Conservation (phyloP, 257 asterid species). For the Catharanthus roseus region DNA sequence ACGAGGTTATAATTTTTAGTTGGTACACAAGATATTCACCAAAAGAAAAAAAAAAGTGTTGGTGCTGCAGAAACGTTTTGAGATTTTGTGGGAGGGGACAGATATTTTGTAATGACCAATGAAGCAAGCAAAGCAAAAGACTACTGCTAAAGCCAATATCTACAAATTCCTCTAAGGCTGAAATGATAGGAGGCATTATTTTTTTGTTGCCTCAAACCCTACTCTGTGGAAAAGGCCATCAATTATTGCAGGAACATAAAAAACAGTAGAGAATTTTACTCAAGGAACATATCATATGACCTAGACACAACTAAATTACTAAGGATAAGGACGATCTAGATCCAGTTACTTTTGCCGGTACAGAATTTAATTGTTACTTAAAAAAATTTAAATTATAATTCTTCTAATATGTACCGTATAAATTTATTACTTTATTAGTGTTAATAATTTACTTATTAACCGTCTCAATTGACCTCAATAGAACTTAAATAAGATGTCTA, state of each 20-base stretch:
- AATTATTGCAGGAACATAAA: neutral
- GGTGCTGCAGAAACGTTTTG: neutral
- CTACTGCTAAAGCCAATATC: neutral
- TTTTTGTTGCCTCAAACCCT: neutral
- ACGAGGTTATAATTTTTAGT: neutral
- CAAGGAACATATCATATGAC: constrained; percentile 1
- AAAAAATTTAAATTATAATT: too few relatives aligned
- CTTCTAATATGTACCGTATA: too few relatives aligned
- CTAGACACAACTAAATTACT: too few relatives aligned
- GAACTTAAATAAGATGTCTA: too few relatives aligned
- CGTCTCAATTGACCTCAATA: too few relatives aligned
- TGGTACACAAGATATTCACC: neutral
- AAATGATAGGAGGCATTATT: neutral
- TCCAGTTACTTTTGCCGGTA: too few relatives aligned
- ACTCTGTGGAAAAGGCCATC: neutral
- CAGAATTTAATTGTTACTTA: too few relatives aligned
- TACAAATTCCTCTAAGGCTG: too few relatives aligned
- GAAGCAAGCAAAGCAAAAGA: neutral
- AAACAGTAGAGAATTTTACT: neutral
- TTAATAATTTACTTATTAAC: too few relatives aligned
- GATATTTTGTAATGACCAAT: neutral
- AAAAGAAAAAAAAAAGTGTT: too few relatives aligned
- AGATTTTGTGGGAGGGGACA: constrained; percentile 1
- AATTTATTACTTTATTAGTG: too few relatives aligned
- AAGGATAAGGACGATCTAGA: too few relatives aligned